These are phyloP conservation scores for Gnetum montanum DNA, from an alignment of 75 land plant species.

Conservation along the genomic window DNA sequence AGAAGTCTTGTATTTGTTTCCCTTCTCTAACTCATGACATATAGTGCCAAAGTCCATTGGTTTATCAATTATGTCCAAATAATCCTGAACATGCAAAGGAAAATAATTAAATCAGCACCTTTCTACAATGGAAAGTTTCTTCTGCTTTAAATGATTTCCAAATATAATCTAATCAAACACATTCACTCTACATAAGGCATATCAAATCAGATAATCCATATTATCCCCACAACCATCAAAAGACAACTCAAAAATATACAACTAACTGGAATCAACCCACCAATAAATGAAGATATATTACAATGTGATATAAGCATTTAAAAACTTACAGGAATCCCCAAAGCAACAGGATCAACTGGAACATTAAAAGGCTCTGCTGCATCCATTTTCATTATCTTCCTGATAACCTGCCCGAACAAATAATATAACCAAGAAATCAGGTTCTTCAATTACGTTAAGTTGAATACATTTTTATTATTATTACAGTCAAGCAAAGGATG, in stretches of 20 bases:
- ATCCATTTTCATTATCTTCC: slow-evolving; percentile 97
- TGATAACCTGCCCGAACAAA: slow-evolving; percentile 47
- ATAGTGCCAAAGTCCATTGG: slow-evolving; percentile 99
- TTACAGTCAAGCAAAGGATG: background rate
- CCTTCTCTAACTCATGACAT: slow-evolving; percentile 56
- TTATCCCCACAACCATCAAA: background rate
- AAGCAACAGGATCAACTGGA: slow-evolving; percentile 86
- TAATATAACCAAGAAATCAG: background rate
- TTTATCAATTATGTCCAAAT: slow-evolving; percentile 75
- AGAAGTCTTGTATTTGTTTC: slow-evolving; percentile 59
- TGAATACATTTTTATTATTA: background rate
- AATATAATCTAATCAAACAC: background rate
- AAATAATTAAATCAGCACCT: background rate
- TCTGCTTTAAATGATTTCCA: background rate
- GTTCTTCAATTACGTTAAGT: background rate
- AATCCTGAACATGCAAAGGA: slow-evolving; percentile 45
- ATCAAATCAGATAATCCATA: background rate
- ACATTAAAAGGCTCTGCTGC: slow-evolving; percentile 96
- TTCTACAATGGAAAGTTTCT: background rate
- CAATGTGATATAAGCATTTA: background rate
- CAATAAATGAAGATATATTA: background rate
- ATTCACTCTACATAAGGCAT: background rate
- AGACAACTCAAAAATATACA: background rate
- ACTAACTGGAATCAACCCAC: background rate
- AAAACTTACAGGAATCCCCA: slow-evolving; percentile 84